phyloP scores from a whole-genome alignment of 129 eudicot genomes.

The Solidago caesia region DNA sequence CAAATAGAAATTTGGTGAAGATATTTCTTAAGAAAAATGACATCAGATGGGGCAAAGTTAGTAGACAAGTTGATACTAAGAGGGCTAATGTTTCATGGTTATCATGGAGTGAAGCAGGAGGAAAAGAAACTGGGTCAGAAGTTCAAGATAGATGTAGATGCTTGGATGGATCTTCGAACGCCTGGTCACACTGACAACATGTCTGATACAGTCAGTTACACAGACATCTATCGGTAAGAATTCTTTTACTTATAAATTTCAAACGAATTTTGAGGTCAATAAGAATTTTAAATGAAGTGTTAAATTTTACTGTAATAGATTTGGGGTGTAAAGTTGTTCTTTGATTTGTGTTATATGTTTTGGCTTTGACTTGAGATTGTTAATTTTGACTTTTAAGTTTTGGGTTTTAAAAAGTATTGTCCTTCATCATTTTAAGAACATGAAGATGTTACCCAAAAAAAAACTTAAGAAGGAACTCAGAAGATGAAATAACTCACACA shows the following conservation, averaged over 20 bases:
- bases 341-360: not conserved
- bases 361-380: no score
- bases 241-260: not conserved
- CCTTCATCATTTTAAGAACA: no score
- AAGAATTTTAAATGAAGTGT: not conserved
- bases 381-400: no score
- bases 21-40: conserved; percentile 21
- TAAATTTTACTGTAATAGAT: not conserved
- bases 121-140: conserved; percentile 81
- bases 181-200: conserved; percentile 67
- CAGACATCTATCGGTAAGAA: conserved; percentile 63
- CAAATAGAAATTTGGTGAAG: not conserved
- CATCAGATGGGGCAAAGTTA: conserved; percentile 24
- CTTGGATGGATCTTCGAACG: conserved; percentile 84
- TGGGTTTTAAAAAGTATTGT: no score
- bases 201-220: conserved; percentile 78
- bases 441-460: no score
- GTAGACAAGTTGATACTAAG: conserved; percentile 72
- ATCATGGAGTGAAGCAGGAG: conserved; percentile 75
- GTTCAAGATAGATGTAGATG: conserved; percentile 77
- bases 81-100: conserved; percentile 82
- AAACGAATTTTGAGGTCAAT: conserved; percentile 2
- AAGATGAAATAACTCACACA: no score
- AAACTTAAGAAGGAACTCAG: no score
- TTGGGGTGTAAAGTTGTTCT: not conserved